phyloP scores from a whole-genome alignment of 2,329 filamentous ascomycete genomes.

The Metarhizium rileyi region DNA sequence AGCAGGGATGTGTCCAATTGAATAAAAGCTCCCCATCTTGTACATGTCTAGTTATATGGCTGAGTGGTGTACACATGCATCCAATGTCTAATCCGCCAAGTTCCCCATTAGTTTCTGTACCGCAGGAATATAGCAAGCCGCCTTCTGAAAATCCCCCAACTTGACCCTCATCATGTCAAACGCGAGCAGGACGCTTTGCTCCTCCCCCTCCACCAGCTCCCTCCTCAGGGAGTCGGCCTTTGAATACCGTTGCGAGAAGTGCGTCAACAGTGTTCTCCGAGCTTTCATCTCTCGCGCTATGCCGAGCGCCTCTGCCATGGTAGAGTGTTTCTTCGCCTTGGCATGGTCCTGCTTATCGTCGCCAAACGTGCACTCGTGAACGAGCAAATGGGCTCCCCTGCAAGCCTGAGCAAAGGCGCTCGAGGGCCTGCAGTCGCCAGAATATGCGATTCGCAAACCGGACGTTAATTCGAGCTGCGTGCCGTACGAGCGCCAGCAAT shows the following conservation, averaged over 20 bases:
- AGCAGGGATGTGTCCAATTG: no score
- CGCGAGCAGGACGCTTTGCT: slow-evolving; percentile 50
- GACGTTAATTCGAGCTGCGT: slow-evolving; percentile 68
- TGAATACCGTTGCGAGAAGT: slow-evolving; percentile 91
- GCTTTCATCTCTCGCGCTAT: slow-evolving; percentile 74
- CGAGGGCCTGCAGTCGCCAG: slow-evolving; percentile 84
- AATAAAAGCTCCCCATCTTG: no score
- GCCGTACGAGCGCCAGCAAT: slow-evolving; percentile 73
- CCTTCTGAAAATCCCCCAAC: slow-evolving; percentile 58
- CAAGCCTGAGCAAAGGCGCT: slow-evolving; percentile 61
- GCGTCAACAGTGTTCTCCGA: slow-evolving; percentile 72
- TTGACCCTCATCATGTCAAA: slow-evolving; percentile 73
- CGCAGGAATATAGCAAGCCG: slow-evolving; percentile 53
- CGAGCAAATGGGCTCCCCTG: slow-evolving; percentile 65
- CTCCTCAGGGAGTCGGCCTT: slow-evolving; percentile 37
- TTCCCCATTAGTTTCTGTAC: slow-evolving; percentile 41
- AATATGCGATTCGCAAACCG: slow-evolving; percentile 83
- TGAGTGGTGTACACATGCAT: neutral
- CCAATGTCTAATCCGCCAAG: slow-evolving; percentile 9
- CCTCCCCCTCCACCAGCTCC: slow-evolving; percentile 23
- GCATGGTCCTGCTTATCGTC: slow-evolving; percentile 75
- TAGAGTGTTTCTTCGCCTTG: slow-evolving; percentile 79
- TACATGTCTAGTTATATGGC: neutral
- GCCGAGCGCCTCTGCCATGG: slow-evolving; percentile 73
- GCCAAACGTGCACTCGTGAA: slow-evolving; percentile 95